A percentile compares a stretch with the other conserved stretches of the same genome.
Evolutionary conservation across 495 filamentous ascomycete genomes (phyloP).

Genomic region (Aspergillus taichungensis): DNA sequence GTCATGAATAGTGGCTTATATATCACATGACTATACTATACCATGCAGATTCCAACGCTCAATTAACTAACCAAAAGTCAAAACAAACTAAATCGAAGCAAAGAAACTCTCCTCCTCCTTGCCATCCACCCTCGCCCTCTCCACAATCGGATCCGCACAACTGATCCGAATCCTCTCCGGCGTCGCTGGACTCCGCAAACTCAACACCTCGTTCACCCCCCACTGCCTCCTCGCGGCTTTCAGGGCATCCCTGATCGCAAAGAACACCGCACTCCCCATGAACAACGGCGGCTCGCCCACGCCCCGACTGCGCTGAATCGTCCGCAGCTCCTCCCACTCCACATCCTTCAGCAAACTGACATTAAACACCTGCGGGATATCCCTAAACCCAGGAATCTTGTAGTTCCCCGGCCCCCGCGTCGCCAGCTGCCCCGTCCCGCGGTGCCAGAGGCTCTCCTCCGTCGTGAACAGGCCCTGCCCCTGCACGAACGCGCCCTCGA

Average conservation of each 20-base stretch:
- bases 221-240: conserved; percentile 30
- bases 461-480: conserved; percentile 97
- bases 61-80: not conserved
- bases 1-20: too few species aligned
- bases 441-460: conserved; percentile 81
- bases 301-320: conserved; percentile 80
- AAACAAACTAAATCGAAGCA: conserved; percentile 42
- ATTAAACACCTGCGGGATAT: conserved; percentile 92
- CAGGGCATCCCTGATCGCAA: conserved; percentile 50
- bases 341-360: conserved; percentile 88
- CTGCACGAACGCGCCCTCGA: conserved; percentile 92
- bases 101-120: conserved; percentile 93
- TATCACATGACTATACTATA: too few species aligned
- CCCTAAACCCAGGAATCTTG: conserved; percentile 95
- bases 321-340: conserved; percentile 86
- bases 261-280: conserved; percentile 89
- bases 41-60: not conserved
- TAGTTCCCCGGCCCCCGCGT: conserved; percentile 86
- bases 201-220: conserved; percentile 32
- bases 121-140: conserved; percentile 60
- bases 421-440: conserved; percentile 70
- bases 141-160: conserved; percentile 82
- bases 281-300: conserved; percentile 94
- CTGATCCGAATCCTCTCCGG: conserved; percentile 76
- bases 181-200: conserved; percentile 52